phyloP scores from a whole-genome alignment of 495 filamentous ascomycete species.

The Apiosordaria backusii region DNA sequence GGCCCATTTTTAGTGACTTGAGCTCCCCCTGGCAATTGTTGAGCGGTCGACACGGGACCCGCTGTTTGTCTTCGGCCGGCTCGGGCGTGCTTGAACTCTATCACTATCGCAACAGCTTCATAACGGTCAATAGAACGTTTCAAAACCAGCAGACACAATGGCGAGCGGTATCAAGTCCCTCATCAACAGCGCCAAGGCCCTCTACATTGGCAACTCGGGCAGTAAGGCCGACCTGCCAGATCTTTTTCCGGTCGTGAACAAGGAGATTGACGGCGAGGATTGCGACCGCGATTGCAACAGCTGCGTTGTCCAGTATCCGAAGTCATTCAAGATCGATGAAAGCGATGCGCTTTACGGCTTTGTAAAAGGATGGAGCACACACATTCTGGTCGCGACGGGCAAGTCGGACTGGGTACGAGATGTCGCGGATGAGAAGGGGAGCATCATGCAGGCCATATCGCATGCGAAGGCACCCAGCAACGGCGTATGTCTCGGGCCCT shows the following conservation, averaged over 20 bases:
- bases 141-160: slow-evolving; percentile 12
- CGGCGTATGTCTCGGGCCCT: slow-evolving; percentile 55
- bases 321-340: slow-evolving; percentile 67
- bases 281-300: slow-evolving; percentile 86
- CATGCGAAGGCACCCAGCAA: slow-evolving; percentile 60
- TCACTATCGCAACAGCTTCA: background rate
- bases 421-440: slow-evolving; percentile 86
- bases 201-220: slow-evolving; percentile 67
- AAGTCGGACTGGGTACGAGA: slow-evolving; percentile 93
- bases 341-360: slow-evolving; percentile 78
- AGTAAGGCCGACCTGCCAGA: slow-evolving; percentile 54
- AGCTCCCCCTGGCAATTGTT: too few species aligned
- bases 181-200: slow-evolving; percentile 38
- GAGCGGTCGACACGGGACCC: too few species aligned
- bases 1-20: too few species aligned
- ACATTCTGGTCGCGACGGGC: slow-evolving; percentile 87
- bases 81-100: background rate
- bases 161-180: slow-evolving; percentile 35
- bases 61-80: too few species aligned
- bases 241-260: slow-evolving; percentile 64
- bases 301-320: slow-evolving; percentile 74
- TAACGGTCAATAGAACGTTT: background rate
- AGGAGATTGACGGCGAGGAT: slow-evolving; percentile 78
- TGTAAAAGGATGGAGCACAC: slow-evolving; percentile 84
- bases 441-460: slow-evolving; percentile 89